Conservation (phyloP, 345 rosid species). For the Eucalyptus cloeziana region DNA sequence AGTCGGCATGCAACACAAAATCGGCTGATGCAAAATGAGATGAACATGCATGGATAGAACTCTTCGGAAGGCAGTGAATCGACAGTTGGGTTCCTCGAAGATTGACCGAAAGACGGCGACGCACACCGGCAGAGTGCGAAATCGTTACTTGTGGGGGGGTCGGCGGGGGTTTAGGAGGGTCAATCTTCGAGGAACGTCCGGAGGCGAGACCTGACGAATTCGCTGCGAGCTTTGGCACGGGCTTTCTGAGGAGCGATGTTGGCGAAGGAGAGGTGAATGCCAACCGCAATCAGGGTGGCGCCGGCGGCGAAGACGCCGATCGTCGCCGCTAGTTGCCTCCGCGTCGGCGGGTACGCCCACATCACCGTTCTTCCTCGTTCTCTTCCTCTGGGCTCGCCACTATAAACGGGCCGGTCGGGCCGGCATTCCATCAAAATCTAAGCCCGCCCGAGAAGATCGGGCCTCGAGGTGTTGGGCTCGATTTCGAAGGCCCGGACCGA, state of each 20-base stretch:
- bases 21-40: background rate
- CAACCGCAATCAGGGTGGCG: constrained; percentile 28
- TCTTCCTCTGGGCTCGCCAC: background rate
- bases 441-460: background rate
- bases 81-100: background rate
- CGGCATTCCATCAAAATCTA: background rate
- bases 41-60: background rate
- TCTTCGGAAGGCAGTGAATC: background rate
- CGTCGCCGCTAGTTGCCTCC: constrained; percentile 38
- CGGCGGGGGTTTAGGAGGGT: background rate
- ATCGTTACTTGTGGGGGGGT: background rate
- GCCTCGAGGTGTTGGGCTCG: background rate
- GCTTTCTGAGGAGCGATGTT: constrained; percentile 70
- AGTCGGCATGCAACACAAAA: background rate
- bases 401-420: background rate
- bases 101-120: background rate
- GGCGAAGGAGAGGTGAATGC: constrained; percentile 49
- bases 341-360: constrained; percentile 62
- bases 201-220: constrained; percentile 44
- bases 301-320: constrained; percentile 29
- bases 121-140: background rate
- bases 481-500: background rate
- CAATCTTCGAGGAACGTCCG: constrained; percentile 48
- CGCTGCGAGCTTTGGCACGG: constrained; percentile 52
- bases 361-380: constrained; percentile 15